These are phyloP conservation scores for Penicillium simplicissimum DNA, from an alignment of 495 filamentous ascomycete species.

Conservation along the genomic window DNA sequence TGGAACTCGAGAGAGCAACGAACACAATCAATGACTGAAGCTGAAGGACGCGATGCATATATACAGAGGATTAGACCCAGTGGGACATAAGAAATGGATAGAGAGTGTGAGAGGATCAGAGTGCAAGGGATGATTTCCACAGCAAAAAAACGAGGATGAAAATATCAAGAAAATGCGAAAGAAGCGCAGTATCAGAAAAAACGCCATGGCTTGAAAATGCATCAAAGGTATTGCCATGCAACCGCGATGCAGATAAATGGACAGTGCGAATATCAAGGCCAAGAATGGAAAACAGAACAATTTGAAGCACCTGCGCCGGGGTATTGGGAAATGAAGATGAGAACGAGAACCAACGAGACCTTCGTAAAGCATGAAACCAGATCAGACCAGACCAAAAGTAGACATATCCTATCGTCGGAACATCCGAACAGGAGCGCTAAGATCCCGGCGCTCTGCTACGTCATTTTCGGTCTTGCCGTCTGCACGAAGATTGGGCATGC, in stretches of 20 bases:
- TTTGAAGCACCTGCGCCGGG: conserved; percentile 29
- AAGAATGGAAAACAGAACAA: conserved; percentile 12
- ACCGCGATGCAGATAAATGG: conserved; percentile 18
- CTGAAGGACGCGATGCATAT: not conserved
- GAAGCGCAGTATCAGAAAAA: not conserved
- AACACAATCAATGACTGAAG: not conserved
- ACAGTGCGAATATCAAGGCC: not conserved
- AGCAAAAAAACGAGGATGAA: not conserved
- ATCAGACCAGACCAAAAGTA: not conserved
- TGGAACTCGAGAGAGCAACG: not conserved
- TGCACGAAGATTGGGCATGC: conserved; percentile 41
- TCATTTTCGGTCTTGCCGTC: conserved; percentile 33
- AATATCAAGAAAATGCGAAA: not conserved
- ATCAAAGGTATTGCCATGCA: conserved; percentile 6
- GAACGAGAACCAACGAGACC: conserved; percentile 16
- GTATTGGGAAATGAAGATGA: conserved; percentile 27
- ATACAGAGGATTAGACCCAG: not conserved
- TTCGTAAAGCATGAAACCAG: conserved; percentile 10
- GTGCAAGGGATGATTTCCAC: not conserved
- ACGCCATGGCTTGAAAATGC: conserved; percentile 17
- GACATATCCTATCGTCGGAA: conserved; percentile 32
- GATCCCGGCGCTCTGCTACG: conserved; percentile 36
- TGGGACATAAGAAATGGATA: not conserved
- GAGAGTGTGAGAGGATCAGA: not conserved
- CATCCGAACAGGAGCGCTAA: conserved; percentile 45